Percentiles rank a stretch among this genome's conserved stretches.
These are phyloP conservation scores for Oxyria digyna DNA, from an alignment of 148 eudicot genomes.

Conservation along the genomic window DNA sequence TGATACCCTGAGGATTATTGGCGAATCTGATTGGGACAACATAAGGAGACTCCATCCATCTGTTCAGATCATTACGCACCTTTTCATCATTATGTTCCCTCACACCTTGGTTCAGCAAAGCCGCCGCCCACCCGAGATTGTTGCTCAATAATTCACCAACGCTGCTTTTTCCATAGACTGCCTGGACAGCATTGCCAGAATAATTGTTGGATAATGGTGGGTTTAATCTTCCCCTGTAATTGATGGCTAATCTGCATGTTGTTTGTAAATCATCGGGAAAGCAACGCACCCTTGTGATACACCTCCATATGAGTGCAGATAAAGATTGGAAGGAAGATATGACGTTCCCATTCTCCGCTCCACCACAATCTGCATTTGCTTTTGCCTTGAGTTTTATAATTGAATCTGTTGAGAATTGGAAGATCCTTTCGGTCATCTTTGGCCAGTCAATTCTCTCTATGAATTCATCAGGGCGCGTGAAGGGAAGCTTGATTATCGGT, in stretches of 20 bases:
- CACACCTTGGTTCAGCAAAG: constrained; percentile 8
- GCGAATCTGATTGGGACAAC: neutral
- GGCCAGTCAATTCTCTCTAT: neutral
- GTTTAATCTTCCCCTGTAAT: constrained; percentile 16
- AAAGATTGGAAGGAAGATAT: constrained; percentile 23
- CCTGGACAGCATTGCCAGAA: constrained; percentile 12
- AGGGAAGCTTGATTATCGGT: no score
- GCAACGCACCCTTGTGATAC: no score
- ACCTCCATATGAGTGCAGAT: no score
- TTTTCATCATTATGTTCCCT: neutral
- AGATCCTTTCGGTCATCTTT: constrained; percentile 11
- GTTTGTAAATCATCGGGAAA: neutral
- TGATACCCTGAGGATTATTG: constrained; percentile 6
- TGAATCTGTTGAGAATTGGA: constrained; percentile 13
- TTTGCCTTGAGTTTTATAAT: constrained; percentile 14
- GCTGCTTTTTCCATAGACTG: neutral
- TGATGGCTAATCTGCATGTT: constrained; percentile 4
- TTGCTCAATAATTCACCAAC: constrained; percentile 3
- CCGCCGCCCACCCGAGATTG: no score
- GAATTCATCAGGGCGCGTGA: no score
- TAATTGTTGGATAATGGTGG: no score
- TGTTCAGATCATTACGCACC: neutral
- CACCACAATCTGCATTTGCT: no score
- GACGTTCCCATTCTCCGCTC: neutral
- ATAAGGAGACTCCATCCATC: constrained; percentile 1